Conservation (phyloP, 139 green algal genomes). For the Chlorella sp. region DNA sequence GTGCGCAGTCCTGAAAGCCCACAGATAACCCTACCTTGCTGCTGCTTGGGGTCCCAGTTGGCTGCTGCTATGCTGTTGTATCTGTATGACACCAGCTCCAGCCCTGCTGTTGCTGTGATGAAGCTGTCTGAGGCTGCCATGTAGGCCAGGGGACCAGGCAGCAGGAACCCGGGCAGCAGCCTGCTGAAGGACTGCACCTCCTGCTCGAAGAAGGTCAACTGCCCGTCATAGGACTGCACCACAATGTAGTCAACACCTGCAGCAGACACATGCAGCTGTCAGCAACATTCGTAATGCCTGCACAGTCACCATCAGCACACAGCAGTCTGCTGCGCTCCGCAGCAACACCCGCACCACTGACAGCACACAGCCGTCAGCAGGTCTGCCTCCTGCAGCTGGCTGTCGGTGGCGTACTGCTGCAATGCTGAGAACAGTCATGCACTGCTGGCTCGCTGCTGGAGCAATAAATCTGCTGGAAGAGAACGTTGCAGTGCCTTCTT, state of each 20-base stretch:
- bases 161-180: conserved; percentile 49
- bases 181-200: conserved; percentile 27
- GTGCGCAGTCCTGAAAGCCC: neutral
- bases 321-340: no score
- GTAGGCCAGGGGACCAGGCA: conserved; percentile 37
- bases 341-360: neutral
- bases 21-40: conserved; percentile 17
- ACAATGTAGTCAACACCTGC: conserved; percentile 47
- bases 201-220: conserved; percentile 55
- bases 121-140: conserved; percentile 37
- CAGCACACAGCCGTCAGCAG: neutral
- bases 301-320: no score
- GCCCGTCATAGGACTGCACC: conserved; percentile 65
- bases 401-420: no score
- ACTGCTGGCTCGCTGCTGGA: no score
- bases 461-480: no score
- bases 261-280: conserved; percentile 22
- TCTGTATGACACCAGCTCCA: conserved; percentile 52
- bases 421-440: neutral
- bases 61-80: conserved; percentile 6
- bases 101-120: conserved; percentile 39
- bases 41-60: conserved; percentile 12
- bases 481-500: no score
- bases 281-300: neutral
- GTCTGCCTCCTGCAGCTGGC: neutral